Conservation (phyloP, 768 basidiomycete species). For the Leccinum rimulosum region DNA sequence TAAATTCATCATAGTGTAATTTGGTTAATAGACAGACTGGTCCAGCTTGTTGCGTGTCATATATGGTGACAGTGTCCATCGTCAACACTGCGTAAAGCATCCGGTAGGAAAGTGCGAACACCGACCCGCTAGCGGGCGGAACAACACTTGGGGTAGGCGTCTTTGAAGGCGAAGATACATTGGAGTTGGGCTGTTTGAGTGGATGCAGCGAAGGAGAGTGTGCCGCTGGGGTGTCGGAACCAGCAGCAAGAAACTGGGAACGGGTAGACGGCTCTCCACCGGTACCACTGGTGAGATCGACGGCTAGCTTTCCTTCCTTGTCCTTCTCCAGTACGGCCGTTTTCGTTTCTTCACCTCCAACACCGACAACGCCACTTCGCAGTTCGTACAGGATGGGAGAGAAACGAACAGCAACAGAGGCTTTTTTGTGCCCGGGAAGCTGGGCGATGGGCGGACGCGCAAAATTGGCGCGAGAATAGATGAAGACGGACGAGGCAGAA, state of each 20-base stretch:
- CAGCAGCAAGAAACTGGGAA: constrained; percentile 1
- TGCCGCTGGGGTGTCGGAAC: constrained; percentile 7
- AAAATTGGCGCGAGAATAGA: constrained; percentile 95
- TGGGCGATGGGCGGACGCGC: constrained; percentile 91
- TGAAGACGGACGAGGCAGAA: constrained; percentile 74
- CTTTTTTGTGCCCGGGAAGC: constrained; percentile 93
- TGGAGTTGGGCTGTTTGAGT: constrained; percentile 14
- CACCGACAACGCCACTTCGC: constrained; percentile 51
- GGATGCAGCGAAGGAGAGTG: constrained; percentile 15
- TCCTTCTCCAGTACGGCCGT: constrained; percentile 68
- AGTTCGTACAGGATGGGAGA: constrained; percentile 92
- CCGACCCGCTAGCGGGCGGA: constrained; percentile 54
- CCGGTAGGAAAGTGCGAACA: constrained; percentile 90
- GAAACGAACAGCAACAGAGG: constrained; percentile 91
- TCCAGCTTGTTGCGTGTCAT: constrained; percentile 94
- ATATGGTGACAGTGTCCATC: constrained; percentile 92
- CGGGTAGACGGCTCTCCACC: constrained; percentile 10
- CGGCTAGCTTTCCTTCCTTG: constrained; percentile 54
- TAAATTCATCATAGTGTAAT: constrained; percentile 96
- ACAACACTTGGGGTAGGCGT: constrained; percentile 34
- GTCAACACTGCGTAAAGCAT: constrained; percentile 95
- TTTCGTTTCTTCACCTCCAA: constrained; percentile 41
- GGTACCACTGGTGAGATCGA: constrained; percentile 54
- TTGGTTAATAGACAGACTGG: constrained; percentile 92
- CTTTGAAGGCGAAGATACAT: constrained; percentile 20